These are phyloP conservation scores for Boeremia lycopersici DNA, from an alignment of 2,329 filamentous ascomycete genomes.

Conservation along the genomic window DNA sequence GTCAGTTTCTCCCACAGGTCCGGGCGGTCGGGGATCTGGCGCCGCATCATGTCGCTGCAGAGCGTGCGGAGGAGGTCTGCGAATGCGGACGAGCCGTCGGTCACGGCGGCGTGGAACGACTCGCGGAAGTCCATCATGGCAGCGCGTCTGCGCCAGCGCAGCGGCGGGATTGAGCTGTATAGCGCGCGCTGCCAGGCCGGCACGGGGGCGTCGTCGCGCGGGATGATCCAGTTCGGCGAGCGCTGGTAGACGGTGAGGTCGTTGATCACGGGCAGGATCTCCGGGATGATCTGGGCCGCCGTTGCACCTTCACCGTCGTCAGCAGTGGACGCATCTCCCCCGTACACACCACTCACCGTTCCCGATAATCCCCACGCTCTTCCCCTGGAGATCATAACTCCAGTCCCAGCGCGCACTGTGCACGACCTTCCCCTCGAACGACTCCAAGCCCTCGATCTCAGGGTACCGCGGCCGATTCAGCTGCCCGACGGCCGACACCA, in stretches of 20 bases:
- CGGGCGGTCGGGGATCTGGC: slow-evolving; percentile 54
- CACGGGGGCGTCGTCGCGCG: slow-evolving; percentile 57
- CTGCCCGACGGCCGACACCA: slow-evolving; percentile 65
- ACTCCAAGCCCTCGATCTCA: slow-evolving; percentile 54
- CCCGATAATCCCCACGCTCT: slow-evolving; percentile 64
- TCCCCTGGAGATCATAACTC: slow-evolving; percentile 60
- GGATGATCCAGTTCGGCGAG: slow-evolving; percentile 65
- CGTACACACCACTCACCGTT: slow-evolving; percentile 52
- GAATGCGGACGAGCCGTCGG: slow-evolving; percentile 49
- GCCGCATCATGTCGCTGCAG: slow-evolving; percentile 50
- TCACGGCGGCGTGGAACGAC: slow-evolving; percentile 52
- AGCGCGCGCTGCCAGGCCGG: slow-evolving; percentile 50
- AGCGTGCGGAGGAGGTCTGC: slow-evolving; percentile 50
- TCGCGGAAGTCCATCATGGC: slow-evolving; percentile 63
- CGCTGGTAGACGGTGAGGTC: slow-evolving; percentile 62
- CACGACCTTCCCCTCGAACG: slow-evolving; percentile 60
- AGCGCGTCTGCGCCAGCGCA: slow-evolving; percentile 58
- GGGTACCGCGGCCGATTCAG: slow-evolving; percentile 61
- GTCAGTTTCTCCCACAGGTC: slow-evolving; percentile 61
- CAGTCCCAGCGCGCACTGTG: slow-evolving; percentile 67
- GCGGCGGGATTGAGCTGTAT: slow-evolving; percentile 58
- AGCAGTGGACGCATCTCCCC: slow-evolving; percentile 6
- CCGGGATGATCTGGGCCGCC: slow-evolving; percentile 64
- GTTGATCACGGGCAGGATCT: slow-evolving; percentile 58
- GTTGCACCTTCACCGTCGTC: slow-evolving; percentile 54